phyloP scores from a whole-genome alignment of 2,329 filamentous ascomycete genomes.

The Salinomyces thailandicus region DNA sequence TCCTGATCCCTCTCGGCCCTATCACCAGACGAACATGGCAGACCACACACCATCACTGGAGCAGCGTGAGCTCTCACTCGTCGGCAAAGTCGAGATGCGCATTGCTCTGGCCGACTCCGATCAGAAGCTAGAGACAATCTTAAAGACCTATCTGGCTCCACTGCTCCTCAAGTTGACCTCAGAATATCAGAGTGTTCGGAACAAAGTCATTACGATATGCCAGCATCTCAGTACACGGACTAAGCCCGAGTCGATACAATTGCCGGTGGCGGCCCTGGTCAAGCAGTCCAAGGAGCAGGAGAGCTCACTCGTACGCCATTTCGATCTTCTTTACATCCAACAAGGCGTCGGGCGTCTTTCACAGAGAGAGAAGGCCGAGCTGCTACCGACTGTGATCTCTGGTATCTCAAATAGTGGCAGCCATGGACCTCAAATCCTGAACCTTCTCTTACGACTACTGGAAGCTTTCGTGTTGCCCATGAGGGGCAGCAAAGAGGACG shows the following conservation, averaged over 20 bases:
- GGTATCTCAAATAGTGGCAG: constrained; percentile 52
- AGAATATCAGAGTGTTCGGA: constrained; percentile 66
- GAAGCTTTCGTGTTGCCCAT: constrained; percentile 60
- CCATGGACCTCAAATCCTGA: constrained; percentile 61
- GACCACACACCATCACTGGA: constrained; percentile 31
- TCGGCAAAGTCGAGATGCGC: constrained; percentile 75
- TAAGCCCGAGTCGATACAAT: constrained; percentile 53
- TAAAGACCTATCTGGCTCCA: constrained; percentile 70
- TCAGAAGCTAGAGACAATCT: constrained; percentile 64
- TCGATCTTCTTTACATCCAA: constrained; percentile 82
- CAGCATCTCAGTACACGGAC: constrained; percentile 60
- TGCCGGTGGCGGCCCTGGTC: constrained; percentile 75
- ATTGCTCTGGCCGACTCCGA: constrained; percentile 79
- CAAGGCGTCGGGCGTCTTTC: constrained; percentile 61
- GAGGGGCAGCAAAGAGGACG: constrained; percentile 70
- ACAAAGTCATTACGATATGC: constrained; percentile 63
- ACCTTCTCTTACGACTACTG: constrained; percentile 68
- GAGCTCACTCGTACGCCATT: constrained; percentile 67
- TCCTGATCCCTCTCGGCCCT: too few relatives aligned
- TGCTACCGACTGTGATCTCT: constrained; percentile 60
- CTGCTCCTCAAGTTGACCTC: constrained; percentile 80
- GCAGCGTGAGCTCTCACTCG: constrained; percentile 66
- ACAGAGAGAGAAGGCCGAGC: constrained; percentile 52
- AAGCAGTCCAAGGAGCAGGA: constrained; percentile 78
- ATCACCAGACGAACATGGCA: neutral